Conservation (phyloP, 139 green algal species). For the Chlorella sp. region DNA sequence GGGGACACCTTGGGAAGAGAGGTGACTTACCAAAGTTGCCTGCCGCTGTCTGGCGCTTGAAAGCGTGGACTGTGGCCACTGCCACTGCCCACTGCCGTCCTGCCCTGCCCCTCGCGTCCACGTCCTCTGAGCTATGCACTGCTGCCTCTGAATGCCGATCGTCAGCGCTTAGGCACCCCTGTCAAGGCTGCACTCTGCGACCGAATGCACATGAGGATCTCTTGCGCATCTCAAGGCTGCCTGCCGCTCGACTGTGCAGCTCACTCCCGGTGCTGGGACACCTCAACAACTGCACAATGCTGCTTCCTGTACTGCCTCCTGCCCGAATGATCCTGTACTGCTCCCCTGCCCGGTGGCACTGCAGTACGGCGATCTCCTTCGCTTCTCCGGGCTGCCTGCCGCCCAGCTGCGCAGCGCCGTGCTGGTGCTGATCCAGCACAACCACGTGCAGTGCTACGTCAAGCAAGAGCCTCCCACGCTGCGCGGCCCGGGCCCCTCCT, state of each 20-base stretch:
- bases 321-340: not conserved
- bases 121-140: not conserved
- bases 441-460: conserved; percentile 60
- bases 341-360: not conserved
- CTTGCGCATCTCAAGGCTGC: not conserved
- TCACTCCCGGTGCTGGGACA: too few relatives aligned
- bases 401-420: conserved; percentile 54
- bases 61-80: not conserved
- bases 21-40: not conserved
- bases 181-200: too few relatives aligned
- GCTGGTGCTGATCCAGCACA: conserved; percentile 80
- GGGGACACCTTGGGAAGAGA: not conserved
- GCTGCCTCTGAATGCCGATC: not conserved
- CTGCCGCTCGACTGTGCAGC: not conserved
- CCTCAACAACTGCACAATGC: not conserved
- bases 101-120: not conserved
- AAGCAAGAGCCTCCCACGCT: conserved; percentile 55
- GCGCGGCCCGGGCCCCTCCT: conserved; percentile 42
- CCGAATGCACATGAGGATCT: too few relatives aligned
- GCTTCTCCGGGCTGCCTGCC: conserved; percentile 20
- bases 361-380: conserved; percentile 35
- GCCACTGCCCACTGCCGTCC: not conserved
- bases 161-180: too few relatives aligned
- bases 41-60: not conserved
- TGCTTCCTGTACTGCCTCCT: not conserved